Evolutionary conservation across 345 rosid species (phyloP), one percentile per base, ranked within the genome.

Genomic region (Cardamine chenopodiifolia): DNA sequence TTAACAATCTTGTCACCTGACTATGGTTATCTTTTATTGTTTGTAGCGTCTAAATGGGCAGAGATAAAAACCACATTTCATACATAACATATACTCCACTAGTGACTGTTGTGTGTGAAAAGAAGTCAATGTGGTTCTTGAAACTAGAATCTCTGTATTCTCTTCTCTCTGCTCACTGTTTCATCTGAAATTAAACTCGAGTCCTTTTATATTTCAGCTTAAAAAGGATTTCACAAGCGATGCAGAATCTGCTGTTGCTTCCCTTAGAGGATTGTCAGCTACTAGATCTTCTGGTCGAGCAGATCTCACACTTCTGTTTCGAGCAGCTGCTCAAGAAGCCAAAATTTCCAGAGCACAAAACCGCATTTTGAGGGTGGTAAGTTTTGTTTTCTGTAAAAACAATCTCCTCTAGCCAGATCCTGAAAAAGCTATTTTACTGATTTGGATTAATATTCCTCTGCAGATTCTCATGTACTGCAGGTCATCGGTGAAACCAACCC

Each of bases 331-430:
- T 82, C 90, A 87, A 35, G 93, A 87, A 82, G 96, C 98, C 3
- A 89, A 83, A 83, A 84, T 74, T 68, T 91, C 96, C 20, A 86
- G 82, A 70, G 73, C 83, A 7, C 93, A 90, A 49, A 83, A 86
- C 64, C 92, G 97, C 35, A 85, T 90, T 71, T 71, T 94, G 54
- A 85, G 96, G 44, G 95, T 94, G 95, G 98, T 91, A 81, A 80
- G 89, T 66, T 62, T 4, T 2, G 4, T 15, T 58, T 35, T 34
- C 31, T 22, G 20, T 34, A n/a, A n/a, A n/a, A n/a, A n/a, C n/a
- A 31, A 5, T 69, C 52, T 62, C 20, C 25, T 53, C 20, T 48
- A 39, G 61, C 50, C 47, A 13, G 55, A 28, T 62, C 49, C 63
- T 61, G 39, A 29, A 18, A 53, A 3, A 1, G 20, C 62, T 32